These are phyloP conservation scores for Plasmodiophora brassicae DNA, from an alignment of 208 protist species.

Conservation along the genomic window DNA sequence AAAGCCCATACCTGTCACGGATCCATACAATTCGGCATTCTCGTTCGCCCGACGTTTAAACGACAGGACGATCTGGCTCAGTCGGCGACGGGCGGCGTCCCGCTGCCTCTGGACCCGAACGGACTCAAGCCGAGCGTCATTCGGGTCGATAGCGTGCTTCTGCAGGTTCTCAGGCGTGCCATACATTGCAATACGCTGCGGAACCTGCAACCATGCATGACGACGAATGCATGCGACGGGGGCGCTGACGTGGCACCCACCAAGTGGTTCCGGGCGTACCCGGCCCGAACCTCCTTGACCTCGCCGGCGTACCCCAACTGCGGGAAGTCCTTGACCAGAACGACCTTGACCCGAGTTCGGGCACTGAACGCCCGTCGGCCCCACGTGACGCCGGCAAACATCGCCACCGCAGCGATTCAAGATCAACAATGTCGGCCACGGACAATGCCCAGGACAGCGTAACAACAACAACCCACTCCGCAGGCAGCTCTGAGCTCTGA, in stretches of 20 bases:
- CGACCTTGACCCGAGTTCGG: background rate
- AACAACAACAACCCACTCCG: too few relatives aligned
- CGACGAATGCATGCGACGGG: too few relatives aligned
- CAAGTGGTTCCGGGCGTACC: background rate
- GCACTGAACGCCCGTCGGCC: too few relatives aligned
- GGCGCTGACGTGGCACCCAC: too few relatives aligned
- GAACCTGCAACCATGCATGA: too few relatives aligned
- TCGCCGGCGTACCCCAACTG: background rate
- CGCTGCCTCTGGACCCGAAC: background rate
- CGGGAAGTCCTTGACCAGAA: conserved; percentile 14
- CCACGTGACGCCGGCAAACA: too few relatives aligned
- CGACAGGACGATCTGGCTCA: background rate
- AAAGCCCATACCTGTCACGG: background rate
- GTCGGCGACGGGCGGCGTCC: background rate
- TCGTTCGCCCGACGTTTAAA: background rate
- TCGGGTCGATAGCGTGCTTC: background rate
- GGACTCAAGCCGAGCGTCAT: background rate
- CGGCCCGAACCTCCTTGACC: background rate
- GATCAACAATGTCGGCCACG: too few relatives aligned
- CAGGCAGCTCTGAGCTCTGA: too few relatives aligned
- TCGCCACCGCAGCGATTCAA: too few relatives aligned
- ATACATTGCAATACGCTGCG: conserved; percentile 1
- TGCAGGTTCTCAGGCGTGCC: background rate
- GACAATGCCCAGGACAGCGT: too few relatives aligned
- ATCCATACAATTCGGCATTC: background rate